Evolutionary conservation across 495 filamentous ascomycete species (phyloP), one percentile per base, ranked within the genome.

Genomic region (Neurospora sublineolata): DNA sequence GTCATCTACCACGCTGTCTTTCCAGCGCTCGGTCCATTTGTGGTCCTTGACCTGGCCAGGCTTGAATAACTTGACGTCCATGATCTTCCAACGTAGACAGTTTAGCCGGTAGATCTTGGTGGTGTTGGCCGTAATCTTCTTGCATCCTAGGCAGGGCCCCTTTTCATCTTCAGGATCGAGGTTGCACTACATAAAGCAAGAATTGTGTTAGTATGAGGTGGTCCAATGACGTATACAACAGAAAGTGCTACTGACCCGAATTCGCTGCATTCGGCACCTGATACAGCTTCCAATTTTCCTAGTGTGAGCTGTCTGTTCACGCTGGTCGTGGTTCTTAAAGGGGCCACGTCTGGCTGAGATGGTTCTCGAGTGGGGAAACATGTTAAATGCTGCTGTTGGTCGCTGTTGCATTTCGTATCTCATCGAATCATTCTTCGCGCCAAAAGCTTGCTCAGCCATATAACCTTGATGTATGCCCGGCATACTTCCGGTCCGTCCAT

Each of bases 11-110:
- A 84, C 82, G 73, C 78, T 82, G 72, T 83, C 83, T 64, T 78
- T 77, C 85, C 85, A 87, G 38, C 85, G 82, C 60, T 80, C 78
- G n/a, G 83, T 87, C 85, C 85, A 86, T 64, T 86, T 83, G 64
- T 81, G 80, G 10, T 83, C 85, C 69, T 82, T 80, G 68, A 86
- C 85, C 69, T 82, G 81, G 18, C 84, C 84, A 3, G 83, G 80
- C 75, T 85, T 85, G 75, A 83, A 86, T 23, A 87, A 76, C 44
- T 80, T 82, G 40, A 86, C 80, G 42, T 86, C 84, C 12, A 81
- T 85, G 70, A 87, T 84, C 75, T 87, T 87, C 72, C 81, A 82
- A 11, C 85, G 81, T 64, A 85, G 78, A 68, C 84, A 87, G 36
- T 80, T 82, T 69, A 85, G 80, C 33, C 83, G 79, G 72, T 79